Evolutionary conservation across 148 eudicot genomes (phyloP).

Genomic region (Diospyros lotus): DNA sequence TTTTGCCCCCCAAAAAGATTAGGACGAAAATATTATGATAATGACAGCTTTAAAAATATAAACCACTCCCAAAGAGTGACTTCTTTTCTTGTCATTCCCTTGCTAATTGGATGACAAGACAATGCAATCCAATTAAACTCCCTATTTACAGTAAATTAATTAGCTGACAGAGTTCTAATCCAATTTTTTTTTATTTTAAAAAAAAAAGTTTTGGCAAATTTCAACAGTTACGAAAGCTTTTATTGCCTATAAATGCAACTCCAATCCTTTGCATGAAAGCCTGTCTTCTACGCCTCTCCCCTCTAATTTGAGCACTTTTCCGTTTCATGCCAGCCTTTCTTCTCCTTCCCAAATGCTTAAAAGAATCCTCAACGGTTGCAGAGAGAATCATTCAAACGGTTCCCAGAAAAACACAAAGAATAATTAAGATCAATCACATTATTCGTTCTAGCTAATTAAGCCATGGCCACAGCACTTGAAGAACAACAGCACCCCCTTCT

Average conservation of each 20-base stretch:
- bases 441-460: background rate
- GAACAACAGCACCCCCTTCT: constrained; percentile 41
- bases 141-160: background rate
- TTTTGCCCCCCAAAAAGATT: no score
- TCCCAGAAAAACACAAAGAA: background rate
- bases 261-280: constrained; percentile 1
- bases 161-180: background rate
- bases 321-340: background rate
- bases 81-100: no score
- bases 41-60: no score
- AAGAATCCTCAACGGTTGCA: background rate
- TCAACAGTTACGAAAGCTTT: constrained; percentile 10
- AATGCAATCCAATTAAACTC: no score
- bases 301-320: background rate
- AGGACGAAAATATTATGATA: no score
- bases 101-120: no score
- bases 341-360: background rate
- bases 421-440: background rate
- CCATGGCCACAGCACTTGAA: constrained; percentile 19
- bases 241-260: constrained; percentile 1
- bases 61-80: no score
- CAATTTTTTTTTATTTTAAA: background rate
- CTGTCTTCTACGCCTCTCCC: background rate
- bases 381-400: background rate
- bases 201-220: no score